Conservation (phyloP, 306 rosid genomes). For the Medicago ruthenica region DNA sequence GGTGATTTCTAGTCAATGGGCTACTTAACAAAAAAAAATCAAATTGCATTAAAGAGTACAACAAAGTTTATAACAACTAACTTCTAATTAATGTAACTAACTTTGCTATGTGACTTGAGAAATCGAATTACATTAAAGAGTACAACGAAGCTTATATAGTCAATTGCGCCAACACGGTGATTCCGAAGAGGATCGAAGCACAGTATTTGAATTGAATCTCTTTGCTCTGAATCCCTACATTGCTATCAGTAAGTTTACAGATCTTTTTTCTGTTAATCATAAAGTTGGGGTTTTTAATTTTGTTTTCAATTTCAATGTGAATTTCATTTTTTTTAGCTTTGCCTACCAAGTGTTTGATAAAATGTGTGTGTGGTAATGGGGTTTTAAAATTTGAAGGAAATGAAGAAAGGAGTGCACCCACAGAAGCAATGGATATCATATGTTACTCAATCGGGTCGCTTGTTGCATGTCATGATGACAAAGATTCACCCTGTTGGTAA, state of each 20-base stretch:
- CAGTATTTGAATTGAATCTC: not conserved
- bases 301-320: not conserved
- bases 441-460: constrained; percentile 87
- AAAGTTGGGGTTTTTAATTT: not conserved
- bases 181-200: constrained; percentile 2
- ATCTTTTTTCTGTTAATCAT: not conserved
- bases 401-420: constrained; percentile 96
- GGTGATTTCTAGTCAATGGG: too few relatives aligned
- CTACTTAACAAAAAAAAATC: too few relatives aligned
- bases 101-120: too few relatives aligned
- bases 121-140: too few relatives aligned
- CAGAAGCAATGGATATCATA: constrained; percentile 96
- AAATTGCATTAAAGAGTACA: too few relatives aligned
- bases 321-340: not conserved
- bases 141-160: too few relatives aligned
- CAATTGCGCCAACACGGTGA: not conserved
- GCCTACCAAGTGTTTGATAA: constrained; percentile 48
- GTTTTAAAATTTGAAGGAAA: constrained; percentile 44
- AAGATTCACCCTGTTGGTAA: constrained; percentile 85
- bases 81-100: too few relatives aligned
- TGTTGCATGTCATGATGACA: constrained; percentile 88
- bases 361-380: constrained; percentile 31
- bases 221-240: not conserved
- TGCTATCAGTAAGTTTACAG: not conserved
- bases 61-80: too few relatives aligned